A percentile compares a stretch with the other conserved stretches of the same genome.
Evolutionary conservation across 257 asterid species (phyloP).

Genomic region (Craterostigma plantagineum): DNA sequence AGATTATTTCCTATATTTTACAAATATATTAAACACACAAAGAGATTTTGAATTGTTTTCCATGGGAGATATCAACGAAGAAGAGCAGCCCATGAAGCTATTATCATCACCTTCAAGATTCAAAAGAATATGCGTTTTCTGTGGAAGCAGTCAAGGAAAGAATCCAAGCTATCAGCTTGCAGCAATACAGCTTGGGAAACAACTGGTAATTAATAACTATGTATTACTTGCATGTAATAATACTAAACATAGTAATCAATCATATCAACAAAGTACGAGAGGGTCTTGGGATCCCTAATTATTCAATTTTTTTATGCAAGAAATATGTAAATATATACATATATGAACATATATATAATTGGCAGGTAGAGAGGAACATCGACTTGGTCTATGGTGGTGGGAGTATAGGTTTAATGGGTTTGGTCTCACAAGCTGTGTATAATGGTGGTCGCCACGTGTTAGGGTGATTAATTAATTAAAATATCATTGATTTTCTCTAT

Average conservation of each 20-base stretch:
- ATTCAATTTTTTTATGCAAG: not conserved
- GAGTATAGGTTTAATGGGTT: not conserved
- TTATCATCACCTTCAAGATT: not conserved
- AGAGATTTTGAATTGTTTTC: no score
- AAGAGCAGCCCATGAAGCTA: not conserved
- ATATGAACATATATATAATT: not conserved
- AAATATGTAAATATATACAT: not conserved
- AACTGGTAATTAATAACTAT: not conserved
- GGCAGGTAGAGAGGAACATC: not conserved
- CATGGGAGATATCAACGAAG: not conserved
- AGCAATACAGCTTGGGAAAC: not conserved
- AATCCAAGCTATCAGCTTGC: slow-evolving; percentile 1
- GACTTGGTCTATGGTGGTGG: slow-evolving; percentile 1
- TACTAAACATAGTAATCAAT: no score
- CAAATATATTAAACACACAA: no score
- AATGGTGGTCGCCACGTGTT: not conserved
- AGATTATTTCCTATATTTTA: no score
- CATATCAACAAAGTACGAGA: no score
- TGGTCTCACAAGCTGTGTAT: slow-evolving; percentile 1
- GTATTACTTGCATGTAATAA: not conserved
- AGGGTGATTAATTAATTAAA: not conserved
- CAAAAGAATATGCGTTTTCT: not conserved
- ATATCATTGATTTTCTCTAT: not conserved
- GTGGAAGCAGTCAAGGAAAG: not conserved
- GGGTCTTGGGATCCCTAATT: not conserved